These are phyloP conservation scores for Novymonas esmeraldas DNA, from an alignment of 208 protist species.

Conservation along the genomic window DNA sequence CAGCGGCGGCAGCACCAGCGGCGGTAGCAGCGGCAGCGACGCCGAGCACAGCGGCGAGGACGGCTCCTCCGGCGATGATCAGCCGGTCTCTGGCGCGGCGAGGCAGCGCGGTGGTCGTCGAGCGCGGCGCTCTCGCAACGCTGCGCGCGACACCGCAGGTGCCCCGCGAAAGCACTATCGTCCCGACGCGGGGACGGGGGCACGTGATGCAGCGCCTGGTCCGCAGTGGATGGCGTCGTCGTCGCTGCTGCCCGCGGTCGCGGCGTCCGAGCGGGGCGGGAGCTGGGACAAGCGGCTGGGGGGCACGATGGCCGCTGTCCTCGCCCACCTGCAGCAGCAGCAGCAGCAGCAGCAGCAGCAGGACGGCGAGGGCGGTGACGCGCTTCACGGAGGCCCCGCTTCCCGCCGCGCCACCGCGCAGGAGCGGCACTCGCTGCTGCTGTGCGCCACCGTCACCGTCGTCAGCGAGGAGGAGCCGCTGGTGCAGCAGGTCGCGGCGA, in stretches of 20 bases:
- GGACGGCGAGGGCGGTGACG: not conserved
- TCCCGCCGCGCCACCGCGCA: not conserved
- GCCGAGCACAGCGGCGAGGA: not conserved
- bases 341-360: not conserved
- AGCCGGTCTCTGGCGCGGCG: no score
- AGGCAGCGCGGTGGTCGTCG: no score
- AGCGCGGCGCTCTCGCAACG: no score
- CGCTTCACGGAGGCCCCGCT: not conserved
- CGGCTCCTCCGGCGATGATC: no score
- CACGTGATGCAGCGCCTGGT: not conserved
- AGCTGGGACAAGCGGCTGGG: slow-evolving; percentile 2
- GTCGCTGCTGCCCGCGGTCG: slow-evolving; percentile 6
- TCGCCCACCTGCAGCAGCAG: slow-evolving; percentile 2
- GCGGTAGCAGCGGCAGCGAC: not conserved
- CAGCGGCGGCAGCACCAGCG: not conserved
- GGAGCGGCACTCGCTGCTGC: slow-evolving; percentile 20
- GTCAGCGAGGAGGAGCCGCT: slow-evolving; percentile 49
- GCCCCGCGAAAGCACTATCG: not conserved
- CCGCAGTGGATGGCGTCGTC: slow-evolving; percentile 16
- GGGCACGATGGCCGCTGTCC: not conserved
- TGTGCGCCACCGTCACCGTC: slow-evolving; percentile 30
- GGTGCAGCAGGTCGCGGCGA: slow-evolving; percentile 51
- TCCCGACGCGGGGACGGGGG: not conserved
- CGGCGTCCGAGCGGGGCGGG: not conserved
- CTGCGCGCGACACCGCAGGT: no score